A percentile compares a stretch with the other conserved stretches of the same genome.
phyloP scores from a whole-genome alignment of 2,329 filamentous ascomycete species.

The Monosporascus ibericus region DNA sequence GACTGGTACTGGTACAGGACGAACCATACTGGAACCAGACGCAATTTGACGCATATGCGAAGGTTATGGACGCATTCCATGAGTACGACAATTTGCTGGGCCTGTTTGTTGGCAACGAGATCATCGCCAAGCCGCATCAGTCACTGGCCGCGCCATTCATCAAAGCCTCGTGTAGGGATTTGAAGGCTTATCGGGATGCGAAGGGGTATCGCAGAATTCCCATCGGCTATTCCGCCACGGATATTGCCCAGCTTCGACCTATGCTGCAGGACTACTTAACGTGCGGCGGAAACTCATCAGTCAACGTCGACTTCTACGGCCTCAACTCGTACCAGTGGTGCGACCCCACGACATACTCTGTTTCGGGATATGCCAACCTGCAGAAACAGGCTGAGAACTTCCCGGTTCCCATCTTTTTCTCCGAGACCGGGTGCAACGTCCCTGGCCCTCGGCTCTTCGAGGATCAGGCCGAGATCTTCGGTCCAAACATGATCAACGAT shows the following conservation, averaged over 20 bases:
- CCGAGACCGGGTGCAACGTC: conserved; percentile 78
- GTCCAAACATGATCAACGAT: conserved; percentile 61
- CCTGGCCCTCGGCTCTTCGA: conserved; percentile 56
- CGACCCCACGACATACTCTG: conserved; percentile 49
- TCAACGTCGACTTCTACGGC: conserved; percentile 76
- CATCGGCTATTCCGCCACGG: conserved; percentile 80
- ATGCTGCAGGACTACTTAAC: conserved; percentile 68
- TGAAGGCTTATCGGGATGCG: conserved; percentile 72
- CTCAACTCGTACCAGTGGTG: conserved; percentile 86
- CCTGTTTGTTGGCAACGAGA: conserved; percentile 86
- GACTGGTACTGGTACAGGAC: conserved; percentile 32
- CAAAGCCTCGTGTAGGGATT: conserved; percentile 73
- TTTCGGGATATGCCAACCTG: conserved; percentile 64
- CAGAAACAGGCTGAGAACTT: conserved; percentile 62
- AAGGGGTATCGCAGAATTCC: conserved; percentile 78
- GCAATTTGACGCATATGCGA: conserved; percentile 61
- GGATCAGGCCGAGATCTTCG: conserved; percentile 74
- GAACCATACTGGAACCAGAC: conserved; percentile 65
- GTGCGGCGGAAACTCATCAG: conserved; percentile 63
- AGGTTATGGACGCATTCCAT: conserved; percentile 72
- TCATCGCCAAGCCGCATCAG: conserved; percentile 58
- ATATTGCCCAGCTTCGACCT: conserved; percentile 63
- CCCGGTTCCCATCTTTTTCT: conserved; percentile 83
- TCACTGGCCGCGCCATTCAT: conserved; percentile 70
- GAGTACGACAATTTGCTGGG: conserved; percentile 74